These are phyloP conservation scores for Taiozyma sp. DNA, from an alignment of 1,139 yeast species.

Conservation along the genomic window DNA sequence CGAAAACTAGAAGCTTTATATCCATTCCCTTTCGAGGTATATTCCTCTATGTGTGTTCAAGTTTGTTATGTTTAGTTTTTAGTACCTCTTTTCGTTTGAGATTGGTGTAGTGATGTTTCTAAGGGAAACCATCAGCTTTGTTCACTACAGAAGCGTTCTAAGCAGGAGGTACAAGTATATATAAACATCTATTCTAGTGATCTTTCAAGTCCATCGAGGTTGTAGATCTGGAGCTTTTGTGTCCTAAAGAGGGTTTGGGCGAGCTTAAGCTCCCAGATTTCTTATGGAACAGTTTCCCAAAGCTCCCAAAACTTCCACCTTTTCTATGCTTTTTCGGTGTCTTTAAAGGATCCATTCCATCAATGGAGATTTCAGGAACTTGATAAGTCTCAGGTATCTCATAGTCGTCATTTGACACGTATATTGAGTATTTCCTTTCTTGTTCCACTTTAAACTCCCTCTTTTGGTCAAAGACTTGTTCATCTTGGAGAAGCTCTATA, in stretches of 20 bases:
- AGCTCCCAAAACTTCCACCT: background rate
- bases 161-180: too few species aligned
- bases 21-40: background rate
- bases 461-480: slow-evolving; percentile 2
- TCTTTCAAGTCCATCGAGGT: background rate
- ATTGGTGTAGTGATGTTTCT: too few species aligned
- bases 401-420: slow-evolving; percentile 17
- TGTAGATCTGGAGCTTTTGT: slow-evolving; percentile 4
- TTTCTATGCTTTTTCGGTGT: background rate
- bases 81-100: background rate
- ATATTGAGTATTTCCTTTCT: slow-evolving; percentile 12
- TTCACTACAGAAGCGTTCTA: slow-evolving; percentile 6
- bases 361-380: background rate
- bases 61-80: background rate
- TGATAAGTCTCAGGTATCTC: slow-evolving; percentile 13
- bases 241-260: slow-evolving; percentile 4
- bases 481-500: slow-evolving; percentile 2
- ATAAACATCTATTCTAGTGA: background rate
- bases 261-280: background rate
- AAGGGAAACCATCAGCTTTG: background rate
- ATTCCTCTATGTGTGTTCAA: background rate
- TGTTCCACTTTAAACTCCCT: slow-evolving; percentile 6
- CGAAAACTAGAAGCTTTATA: background rate
- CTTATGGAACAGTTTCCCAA: background rate
- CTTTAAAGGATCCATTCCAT: background rate